Percentiles rank a stretch among this genome's conserved stretches.
These are phyloP conservation scores for Pseudogymnoascus sp. DNA, from an alignment of 2,329 filamentous ascomycete species.

Conservation along the genomic window DNA sequence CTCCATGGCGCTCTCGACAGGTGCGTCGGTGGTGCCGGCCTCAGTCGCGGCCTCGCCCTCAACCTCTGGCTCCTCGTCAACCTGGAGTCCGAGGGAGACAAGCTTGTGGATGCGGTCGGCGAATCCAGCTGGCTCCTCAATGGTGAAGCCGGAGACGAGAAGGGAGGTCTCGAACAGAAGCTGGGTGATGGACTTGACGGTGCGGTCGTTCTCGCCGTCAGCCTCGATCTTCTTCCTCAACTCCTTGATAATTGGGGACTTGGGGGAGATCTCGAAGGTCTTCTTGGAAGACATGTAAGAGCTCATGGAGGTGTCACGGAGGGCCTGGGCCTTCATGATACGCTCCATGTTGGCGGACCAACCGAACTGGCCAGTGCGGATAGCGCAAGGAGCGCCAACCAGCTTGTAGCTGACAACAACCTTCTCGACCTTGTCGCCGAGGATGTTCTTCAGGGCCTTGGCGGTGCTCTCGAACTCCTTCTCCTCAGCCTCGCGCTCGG, in stretches of 20 bases:
- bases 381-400: slow-evolving; percentile 86
- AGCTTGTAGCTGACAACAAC: slow-evolving; percentile 99
- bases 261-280: slow-evolving; percentile 99
- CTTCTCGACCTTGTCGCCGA: slow-evolving; percentile 99
- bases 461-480: slow-evolving; percentile 94
- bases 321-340: slow-evolving; percentile 99
- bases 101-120: slow-evolving; percentile 99
- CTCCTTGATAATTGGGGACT: slow-evolving; percentile 96
- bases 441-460: slow-evolving; percentile 98
- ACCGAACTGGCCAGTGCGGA: slow-evolving; percentile 98
- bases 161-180: slow-evolving; percentile 98
- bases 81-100: slow-evolving; percentile 92
- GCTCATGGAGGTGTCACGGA: slow-evolving; percentile 98
- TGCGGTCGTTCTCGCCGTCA: slow-evolving; percentile 96
- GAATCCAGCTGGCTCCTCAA: slow-evolving; percentile 96
- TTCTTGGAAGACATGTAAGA: slow-evolving; percentile 99
- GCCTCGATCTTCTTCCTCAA: slow-evolving; percentile 98
- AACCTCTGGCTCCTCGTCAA: slow-evolving; percentile 84
- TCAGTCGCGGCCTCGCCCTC: slow-evolving; percentile 52
- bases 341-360: slow-evolving; percentile 99
- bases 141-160: slow-evolving; percentile 97
- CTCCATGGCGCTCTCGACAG: slow-evolving; percentile 84
- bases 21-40: slow-evolving; percentile 46
- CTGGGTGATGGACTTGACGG: slow-evolving; percentile 98
- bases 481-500: slow-evolving; percentile 86